These are phyloP conservation scores for Cryptosporidium xiaoi DNA, from an alignment of 169 alveolate genomes.

Conservation along the genomic window DNA sequence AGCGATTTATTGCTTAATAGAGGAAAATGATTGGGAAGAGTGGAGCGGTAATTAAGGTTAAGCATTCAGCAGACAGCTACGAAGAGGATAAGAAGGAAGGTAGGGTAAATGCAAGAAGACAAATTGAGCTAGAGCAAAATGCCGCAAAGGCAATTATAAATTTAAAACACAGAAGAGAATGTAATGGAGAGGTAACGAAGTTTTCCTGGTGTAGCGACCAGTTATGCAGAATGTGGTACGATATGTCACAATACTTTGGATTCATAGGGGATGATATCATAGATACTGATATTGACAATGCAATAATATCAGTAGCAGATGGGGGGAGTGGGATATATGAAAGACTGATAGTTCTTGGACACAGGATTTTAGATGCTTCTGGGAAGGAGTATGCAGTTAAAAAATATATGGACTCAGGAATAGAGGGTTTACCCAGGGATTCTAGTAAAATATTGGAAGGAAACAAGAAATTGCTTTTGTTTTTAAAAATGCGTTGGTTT, in stretches of 20 bases:
- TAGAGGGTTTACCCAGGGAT: constrained; percentile 53
- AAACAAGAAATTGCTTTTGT: constrained; percentile 52
- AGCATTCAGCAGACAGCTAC: constrained; percentile 62
- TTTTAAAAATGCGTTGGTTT: constrained; percentile 67
- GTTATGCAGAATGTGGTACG: constrained; percentile 74
- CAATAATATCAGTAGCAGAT: constrained; percentile 73
- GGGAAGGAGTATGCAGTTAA: constrained; percentile 72
- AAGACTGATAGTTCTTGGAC: constrained; percentile 55
- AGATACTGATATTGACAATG: constrained; percentile 68
- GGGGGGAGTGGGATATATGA: constrained; percentile 75
- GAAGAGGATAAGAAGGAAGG: constrained; percentile 58
- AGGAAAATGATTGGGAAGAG: constrained; percentile 48
- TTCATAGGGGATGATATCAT: constrained; percentile 57
- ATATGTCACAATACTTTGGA: constrained; percentile 65
- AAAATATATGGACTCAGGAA: constrained; percentile 41
- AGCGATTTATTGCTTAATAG: not conserved
- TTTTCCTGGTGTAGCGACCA: constrained; percentile 72
- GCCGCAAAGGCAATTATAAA: constrained; percentile 58
- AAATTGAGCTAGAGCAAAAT: constrained; percentile 47
- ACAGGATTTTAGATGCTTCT: constrained; percentile 48
- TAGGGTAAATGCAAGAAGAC: constrained; percentile 17
- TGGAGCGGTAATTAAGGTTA: constrained; percentile 50
- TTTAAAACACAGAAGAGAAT: constrained; percentile 53
- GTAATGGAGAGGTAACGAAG: constrained; percentile 61
- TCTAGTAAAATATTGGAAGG: constrained; percentile 18